Percentiles rank a stretch among this genome's conserved stretches.
Conservation (phyloP, 2,329 filamentous ascomycete genomes). For the Beauveria sp. region DNA sequence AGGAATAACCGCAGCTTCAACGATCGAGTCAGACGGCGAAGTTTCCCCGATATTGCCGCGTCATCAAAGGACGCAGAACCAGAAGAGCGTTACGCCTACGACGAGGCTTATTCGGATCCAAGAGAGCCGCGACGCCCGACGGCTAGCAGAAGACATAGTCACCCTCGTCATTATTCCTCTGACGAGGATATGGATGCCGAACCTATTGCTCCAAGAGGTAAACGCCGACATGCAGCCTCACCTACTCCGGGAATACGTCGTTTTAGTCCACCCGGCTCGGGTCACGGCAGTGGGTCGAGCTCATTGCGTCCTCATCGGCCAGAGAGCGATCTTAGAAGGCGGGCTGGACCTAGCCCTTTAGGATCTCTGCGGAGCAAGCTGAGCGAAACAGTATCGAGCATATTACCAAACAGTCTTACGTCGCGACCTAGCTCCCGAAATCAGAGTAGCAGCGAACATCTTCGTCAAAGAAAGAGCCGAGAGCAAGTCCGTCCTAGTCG, state of each 20-base stretch:
- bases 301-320: slow-evolving; percentile 26
- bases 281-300: slow-evolving; percentile 18
- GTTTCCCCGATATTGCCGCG: slow-evolving; percentile 43
- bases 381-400: slow-evolving; percentile 36
- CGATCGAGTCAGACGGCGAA: slow-evolving; percentile 36
- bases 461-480: slow-evolving; percentile 29
- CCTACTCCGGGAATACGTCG: slow-evolving; percentile 10
- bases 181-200: slow-evolving; percentile 33
- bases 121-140: slow-evolving; percentile 21
- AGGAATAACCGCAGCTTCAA: slow-evolving; percentile 31
- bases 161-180: slow-evolving; percentile 36
- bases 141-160: slow-evolving; percentile 39
- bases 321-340: slow-evolving; percentile 31
- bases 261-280: slow-evolving; percentile 6
- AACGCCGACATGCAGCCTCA: slow-evolving; percentile 13
- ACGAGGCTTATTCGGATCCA: slow-evolving; percentile 28
- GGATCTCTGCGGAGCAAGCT: slow-evolving; percentile 35
- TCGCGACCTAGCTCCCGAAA: slow-evolving; percentile 28
- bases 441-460: slow-evolving; percentile 22
- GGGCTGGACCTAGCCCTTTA: slow-evolving; percentile 30
- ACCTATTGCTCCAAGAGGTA: slow-evolving; percentile 18
- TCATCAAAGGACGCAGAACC: slow-evolving; percentile 22
- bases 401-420: slow-evolving; percentile 31
- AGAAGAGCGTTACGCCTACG: slow-evolving; percentile 20
- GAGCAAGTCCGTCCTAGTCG: slow-evolving; percentile 34